phyloP scores from a whole-genome alignment of 768 basidiomycete genomes.

The Lactarius quietus region DNA sequence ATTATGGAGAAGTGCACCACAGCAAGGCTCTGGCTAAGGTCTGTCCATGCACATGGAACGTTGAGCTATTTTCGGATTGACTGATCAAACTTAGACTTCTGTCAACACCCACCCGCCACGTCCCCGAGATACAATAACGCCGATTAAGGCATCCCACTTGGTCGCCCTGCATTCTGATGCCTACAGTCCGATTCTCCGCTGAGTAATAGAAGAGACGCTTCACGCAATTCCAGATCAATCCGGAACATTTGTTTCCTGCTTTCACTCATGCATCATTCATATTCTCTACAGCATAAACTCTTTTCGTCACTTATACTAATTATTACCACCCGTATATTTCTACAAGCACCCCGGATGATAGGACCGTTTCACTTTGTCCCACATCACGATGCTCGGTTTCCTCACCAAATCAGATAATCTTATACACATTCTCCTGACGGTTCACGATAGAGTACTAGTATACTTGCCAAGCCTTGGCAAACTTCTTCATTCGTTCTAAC shows the following conservation, averaged over 20 bases:
- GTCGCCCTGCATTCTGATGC: background rate
- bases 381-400: background rate
- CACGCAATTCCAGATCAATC: background rate
- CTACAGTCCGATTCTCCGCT: background rate
- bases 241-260: background rate
- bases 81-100: conserved; percentile 11
- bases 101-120: background rate
- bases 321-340: background rate
- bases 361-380: background rate
- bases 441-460: background rate
- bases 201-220: background rate
- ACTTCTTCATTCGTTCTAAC: background rate
- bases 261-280: background rate
- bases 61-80: background rate
- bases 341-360: background rate
- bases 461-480: background rate
- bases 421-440: background rate
- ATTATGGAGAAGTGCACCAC: conserved; percentile 58
- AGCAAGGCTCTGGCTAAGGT: conserved; percentile 65
- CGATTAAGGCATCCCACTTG: background rate
- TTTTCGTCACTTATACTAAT: background rate
- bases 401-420: background rate
- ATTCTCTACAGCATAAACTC: background rate
- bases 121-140: background rate
- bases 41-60: conserved; percentile 26